These are phyloP conservation scores for Marchantia polymorpha DNA, from an alignment of 225 moss, liverwort and hornwort species.

Conservation along the genomic window DNA sequence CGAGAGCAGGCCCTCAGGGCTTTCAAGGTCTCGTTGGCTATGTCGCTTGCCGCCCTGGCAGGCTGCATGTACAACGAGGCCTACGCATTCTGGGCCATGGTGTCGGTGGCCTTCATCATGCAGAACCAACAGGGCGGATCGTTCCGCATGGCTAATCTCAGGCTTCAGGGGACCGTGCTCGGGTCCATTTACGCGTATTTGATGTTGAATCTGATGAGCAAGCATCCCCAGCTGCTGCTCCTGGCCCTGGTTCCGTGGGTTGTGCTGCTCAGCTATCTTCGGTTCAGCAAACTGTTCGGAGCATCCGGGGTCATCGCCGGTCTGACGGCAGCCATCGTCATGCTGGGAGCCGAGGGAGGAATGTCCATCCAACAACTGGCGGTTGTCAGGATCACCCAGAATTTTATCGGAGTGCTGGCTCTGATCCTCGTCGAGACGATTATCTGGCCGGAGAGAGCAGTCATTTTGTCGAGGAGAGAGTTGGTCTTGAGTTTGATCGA, in stretches of 20 bases:
- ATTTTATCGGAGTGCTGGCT: slow-evolving; percentile 35
- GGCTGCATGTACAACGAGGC: slow-evolving; percentile 18
- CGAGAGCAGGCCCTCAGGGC: slow-evolving; percentile 16
- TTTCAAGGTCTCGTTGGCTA: slow-evolving; percentile 32
- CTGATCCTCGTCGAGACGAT: slow-evolving; percentile 28
- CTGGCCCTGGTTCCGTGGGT: slow-evolving; percentile 37
- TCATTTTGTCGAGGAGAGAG: slow-evolving; percentile 20
- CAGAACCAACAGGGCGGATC: slow-evolving; percentile 40
- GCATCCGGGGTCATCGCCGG: slow-evolving; percentile 36
- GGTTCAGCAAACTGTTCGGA: slow-evolving; percentile 29
- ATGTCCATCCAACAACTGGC: slow-evolving; percentile 23
- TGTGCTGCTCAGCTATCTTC: slow-evolving; percentile 29
- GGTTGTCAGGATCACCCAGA: slow-evolving; percentile 28
- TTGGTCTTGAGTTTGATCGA: slow-evolving; percentile 30
- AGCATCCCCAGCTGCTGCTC: slow-evolving; percentile 4
- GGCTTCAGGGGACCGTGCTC: slow-evolving; percentile 36
- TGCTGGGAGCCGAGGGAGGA: slow-evolving; percentile 23
- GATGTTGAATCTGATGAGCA: slow-evolving; percentile 16
- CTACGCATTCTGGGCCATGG: slow-evolving; percentile 31
- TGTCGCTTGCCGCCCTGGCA: slow-evolving; percentile 35
- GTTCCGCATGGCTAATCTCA: slow-evolving; percentile 34
- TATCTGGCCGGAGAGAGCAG: slow-evolving; percentile 33
- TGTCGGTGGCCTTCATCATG: slow-evolving; percentile 33
- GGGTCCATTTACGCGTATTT: slow-evolving; percentile 32
- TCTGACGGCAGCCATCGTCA: slow-evolving; percentile 37